Evolutionary conservation across 768 basidiomycete genomes (phyloP), one percentile per base, ranked within the genome.

Genomic region (Tubosaeta sp.): DNA sequence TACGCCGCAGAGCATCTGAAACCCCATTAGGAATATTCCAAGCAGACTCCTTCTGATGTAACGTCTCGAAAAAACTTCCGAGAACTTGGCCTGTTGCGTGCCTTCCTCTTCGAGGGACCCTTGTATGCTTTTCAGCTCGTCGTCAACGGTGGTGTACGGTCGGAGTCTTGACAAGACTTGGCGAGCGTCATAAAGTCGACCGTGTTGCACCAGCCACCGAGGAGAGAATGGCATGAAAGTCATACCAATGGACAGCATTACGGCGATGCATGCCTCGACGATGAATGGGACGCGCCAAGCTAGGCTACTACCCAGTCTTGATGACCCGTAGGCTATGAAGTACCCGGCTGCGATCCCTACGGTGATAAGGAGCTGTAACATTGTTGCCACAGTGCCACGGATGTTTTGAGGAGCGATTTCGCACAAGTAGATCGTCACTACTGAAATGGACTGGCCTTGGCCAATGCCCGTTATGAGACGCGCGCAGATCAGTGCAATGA

Each of bases 401-500:
- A 74, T 66, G 31, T 65, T 59, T 9, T 68, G 59, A 2, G 76
- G 75, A n/a, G 75, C 69, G 19, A 75, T 73, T 55, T 78, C 75
- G 48, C 69, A 68, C 1, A 67, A 60, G 46, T 73, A 73, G 29
- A 71, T 68, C 1, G 73, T 75, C 46, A 71, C 66, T 7, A 73
- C 69, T 2, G 72, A 73, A 38, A 76, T 64, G 55, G 74, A 75
- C 12, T 78, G 60, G 13, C 77, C 77, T 55, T 78, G 71, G n/a
- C 74, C 75, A 1, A 73, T 53, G 0, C 78, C 79, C 2, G 76
- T 72, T 41, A 79, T 60, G 18, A 75, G 70, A 11, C 78, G 66
- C 1, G 74, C 79, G 22, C 73, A 61, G 25, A 79, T 67, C 25
- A 81, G 62, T 50, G 71, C 59, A 12, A 66, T 55, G 8, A 79